Percentiles rank a stretch among this genome's conserved stretches.
phyloP scores from a whole-genome alignment of 2,329 filamentous ascomycete genomes.

The Penicillium aurantiogriseum region DNA sequence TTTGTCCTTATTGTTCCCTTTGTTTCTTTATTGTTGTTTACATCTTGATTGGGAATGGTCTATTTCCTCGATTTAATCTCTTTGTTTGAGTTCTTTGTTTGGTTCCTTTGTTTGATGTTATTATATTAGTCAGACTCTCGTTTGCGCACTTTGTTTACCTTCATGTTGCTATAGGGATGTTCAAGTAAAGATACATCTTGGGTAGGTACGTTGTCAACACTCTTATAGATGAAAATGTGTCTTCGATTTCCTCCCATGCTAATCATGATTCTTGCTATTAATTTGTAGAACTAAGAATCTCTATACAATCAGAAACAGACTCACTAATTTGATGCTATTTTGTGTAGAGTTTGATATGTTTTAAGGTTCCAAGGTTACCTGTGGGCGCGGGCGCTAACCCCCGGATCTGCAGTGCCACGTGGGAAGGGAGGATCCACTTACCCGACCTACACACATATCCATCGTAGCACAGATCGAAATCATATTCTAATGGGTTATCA shows the following conservation, averaged over 20 bases:
- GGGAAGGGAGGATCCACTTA: not conserved
- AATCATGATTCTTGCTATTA: no score
- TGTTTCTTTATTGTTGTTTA: not conserved
- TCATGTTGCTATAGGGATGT: not conserved
- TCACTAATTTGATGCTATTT: no score
- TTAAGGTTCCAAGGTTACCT: slow-evolving; percentile 4
- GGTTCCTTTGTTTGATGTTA: not conserved
- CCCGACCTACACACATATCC: no score
- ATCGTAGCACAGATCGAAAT: not conserved
- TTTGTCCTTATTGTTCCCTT: not conserved
- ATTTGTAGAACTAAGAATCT: not conserved
- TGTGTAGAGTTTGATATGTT: not conserved
- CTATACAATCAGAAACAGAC: not conserved
- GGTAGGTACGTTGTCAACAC: not conserved
- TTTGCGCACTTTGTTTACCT: not conserved
- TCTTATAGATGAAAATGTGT: not conserved
- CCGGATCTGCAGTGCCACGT: slow-evolving; percentile 4
- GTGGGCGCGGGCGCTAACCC: not conserved
- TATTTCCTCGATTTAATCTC: not conserved
- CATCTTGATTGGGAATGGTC: no score
- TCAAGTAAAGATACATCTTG: not conserved
- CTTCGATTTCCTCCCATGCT: not conserved
- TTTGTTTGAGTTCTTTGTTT: not conserved
- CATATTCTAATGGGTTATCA: not conserved
- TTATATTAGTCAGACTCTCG: not conserved